Base-by-base conservation (phyloP, 1,284 basidiomycete genomes). In the Macrocystidia cucumis region DNA sequence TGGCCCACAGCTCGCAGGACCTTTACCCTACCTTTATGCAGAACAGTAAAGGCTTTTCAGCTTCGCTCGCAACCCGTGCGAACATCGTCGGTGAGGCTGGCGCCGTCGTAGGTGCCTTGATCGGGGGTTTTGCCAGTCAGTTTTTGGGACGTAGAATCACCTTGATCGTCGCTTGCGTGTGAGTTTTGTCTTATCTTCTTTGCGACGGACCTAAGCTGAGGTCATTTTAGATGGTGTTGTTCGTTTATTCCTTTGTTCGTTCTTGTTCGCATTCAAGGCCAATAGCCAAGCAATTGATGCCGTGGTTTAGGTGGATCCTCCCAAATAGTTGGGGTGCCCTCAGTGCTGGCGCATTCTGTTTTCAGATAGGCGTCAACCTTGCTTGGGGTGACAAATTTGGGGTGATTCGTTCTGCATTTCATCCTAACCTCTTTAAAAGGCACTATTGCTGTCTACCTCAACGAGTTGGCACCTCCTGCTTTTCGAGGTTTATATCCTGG, bases 401-500 rank as follows among this genome's bases (percentile, higher is more conserved):
- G 30, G 19, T 8, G n/a, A 13, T 16, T 12, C 11, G 11, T 29
- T 16, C 16, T 9, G 4, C 11, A 4, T 16, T n/a, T 6, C n/a
- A 7, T 31, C 18, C 29, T 32, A 13, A 4, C 5, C 21, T 3
- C 13, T 40, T 6, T 30, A 26, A 4, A 4, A 42, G 37, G 38
- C n/a, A 34, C 34, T 12, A 49, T 62, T 13, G 56, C 58, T 7
- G 51, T 58, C 30, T 57, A 62, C 39, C 45, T 64, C 9, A 55
- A 51, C 29, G 66, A 67, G 38, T 55, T 67, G n/a, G 55, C 62
- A 1, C 65, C 65, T 0, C 54, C 62, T 6, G 63, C 62, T 0
- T 67, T 65, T 50, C 49, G 65, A 11, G 56, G 63, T 0, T 50
- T 56, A 1, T 65, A 60, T 42, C 52, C 61, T 1, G 64, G 66